Base-by-base conservation (phyloP, 371 early-diverging fungal species). In the Blakeslea trispora region DNA sequence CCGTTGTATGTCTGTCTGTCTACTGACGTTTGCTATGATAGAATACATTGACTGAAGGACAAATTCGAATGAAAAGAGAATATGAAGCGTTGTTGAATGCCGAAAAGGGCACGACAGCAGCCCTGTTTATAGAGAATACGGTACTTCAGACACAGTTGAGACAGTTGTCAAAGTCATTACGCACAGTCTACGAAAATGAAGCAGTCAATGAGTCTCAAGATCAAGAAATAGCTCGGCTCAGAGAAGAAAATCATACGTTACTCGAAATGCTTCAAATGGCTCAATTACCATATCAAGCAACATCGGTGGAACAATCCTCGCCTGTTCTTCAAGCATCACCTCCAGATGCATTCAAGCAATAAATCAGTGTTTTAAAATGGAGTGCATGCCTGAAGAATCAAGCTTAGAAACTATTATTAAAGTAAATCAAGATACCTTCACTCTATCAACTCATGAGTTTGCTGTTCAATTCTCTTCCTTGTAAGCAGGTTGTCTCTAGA, bases 71-170 rank as follows among this genome's bases (percentile, higher is more conserved):
- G 31, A 58, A 69, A 48, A 55, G 69, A 54, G 74, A 76, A 53
- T 76, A 69, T 39, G 74, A 76, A 49, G 77, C 77, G 9, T 40
- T 76, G 28, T 45, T 76, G 43, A 67, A 76, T 48, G 77, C 77
- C 17, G 77, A 76, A 63, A 76, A 76, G 59, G 67, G 66, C 4
- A 71, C 66, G 24, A 73, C 77, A 5, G 63, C 74, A 22, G 63
- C 71, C 15, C 52, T 76, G 15, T 61, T 73, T 45, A 60, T 69
- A n/a, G 77, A 76, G 53, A 76, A 76, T 21, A 71, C 66, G n/a
- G 57, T 63, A 40, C 49, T 76, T 18, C 68, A 73, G 37, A 57
- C 64, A 40, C 71, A 67, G 34, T 57, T 76, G 24, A 45, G 53
- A 47, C 53, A 69, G 23, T 40, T 75, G 28, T 60, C 68, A 2